Base-by-base conservation (phyloP, 2,329 filamentous ascomycete species). In the Paraconiothyrium brasiliense region DNA sequence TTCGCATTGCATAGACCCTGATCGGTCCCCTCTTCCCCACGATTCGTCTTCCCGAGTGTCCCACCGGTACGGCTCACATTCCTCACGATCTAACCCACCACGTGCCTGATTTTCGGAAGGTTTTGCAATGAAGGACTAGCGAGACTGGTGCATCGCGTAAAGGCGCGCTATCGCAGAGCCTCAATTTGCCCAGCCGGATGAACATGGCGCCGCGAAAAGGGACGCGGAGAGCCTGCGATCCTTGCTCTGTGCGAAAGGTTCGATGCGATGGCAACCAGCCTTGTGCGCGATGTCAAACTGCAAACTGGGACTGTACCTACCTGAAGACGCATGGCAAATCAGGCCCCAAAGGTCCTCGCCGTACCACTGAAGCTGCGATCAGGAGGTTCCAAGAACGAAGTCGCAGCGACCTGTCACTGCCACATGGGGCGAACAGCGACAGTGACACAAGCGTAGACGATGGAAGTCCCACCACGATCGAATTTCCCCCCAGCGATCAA, bases 301-400 rank as follows among this genome's bases (percentile, higher is more conserved):
- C 74, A 34, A 72, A 70, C n/a, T 77, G 73, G 74, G 74, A 75
- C 47, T 77, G 75, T 60, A 77, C 75, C 30, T 77, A 75, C 61
- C 67, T 77, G 44, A 77, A 77, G 57, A 76, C 72, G 3, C 75
- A 76, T 57, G 73, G 73, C 10, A 77, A 77, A 59, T 76, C 73
- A 32, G 75, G 75, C 22, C 75, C 75, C 11, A 77, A 77, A 57
- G 75, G 75, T 50, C 75, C 75, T 32, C 70, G 75, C 8, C 66
- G 75, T 49, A 76, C 71, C 3, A 77, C 75, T 1, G 74, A 76
- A 57, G 74, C 74, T 24, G 74, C 74, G 16, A 77, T 77, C 46
- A 68, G 69, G 50, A 69, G 73, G 48, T 62, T 77, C 27, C 75
- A 77, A 59, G 66, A 76, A 50, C 66, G 70, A 16, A 76, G 72